Evolutionary conservation across 768 basidiomycete species (phyloP).

Genomic region (Mycena pura): DNA sequence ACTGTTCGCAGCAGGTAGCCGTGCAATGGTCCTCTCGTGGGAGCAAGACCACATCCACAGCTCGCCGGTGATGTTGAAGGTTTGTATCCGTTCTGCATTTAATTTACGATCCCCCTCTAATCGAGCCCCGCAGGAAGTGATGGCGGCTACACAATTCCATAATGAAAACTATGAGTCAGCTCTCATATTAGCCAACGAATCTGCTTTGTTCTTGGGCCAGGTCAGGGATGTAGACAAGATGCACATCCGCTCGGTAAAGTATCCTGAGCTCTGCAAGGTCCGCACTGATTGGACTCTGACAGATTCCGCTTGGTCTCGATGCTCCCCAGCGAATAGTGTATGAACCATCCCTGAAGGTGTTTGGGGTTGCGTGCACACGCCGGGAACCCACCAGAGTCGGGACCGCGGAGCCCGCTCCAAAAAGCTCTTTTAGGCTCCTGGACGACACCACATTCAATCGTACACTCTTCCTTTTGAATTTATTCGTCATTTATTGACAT

Average conservation of each 20-base stretch:
- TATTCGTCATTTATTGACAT: not conserved
- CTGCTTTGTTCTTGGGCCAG: constrained; percentile 67
- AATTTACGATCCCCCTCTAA: not conserved
- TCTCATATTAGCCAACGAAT: constrained; percentile 63
- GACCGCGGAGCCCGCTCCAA: constrained; percentile 46
- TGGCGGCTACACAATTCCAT: constrained; percentile 58
- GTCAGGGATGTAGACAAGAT: constrained; percentile 76
- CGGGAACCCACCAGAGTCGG: constrained; percentile 61
- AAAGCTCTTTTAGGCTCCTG: constrained; percentile 68
- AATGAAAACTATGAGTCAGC: constrained; percentile 55
- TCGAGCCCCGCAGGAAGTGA: constrained; percentile 50
- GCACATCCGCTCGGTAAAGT: constrained; percentile 77
- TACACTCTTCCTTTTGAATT: constrained; percentile 42
- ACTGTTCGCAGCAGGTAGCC: constrained; percentile 76
- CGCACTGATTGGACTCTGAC: constrained; percentile 11
- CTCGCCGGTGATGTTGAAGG: constrained; percentile 79
- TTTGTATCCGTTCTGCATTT: not conserved
- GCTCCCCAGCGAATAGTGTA: constrained; percentile 75
- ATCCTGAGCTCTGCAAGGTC: not conserved
- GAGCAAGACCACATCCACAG: constrained; percentile 68
- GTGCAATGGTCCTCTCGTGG: constrained; percentile 73
- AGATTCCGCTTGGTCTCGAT: constrained; percentile 78
- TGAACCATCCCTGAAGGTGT: constrained; percentile 56
- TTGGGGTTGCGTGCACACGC: constrained; percentile 71
- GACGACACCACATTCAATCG: constrained; percentile 70